Evolutionary conservation across 805 yeast genomes (phyloP).

Genomic region (Cyberlindnera euphorbiiphila): DNA sequence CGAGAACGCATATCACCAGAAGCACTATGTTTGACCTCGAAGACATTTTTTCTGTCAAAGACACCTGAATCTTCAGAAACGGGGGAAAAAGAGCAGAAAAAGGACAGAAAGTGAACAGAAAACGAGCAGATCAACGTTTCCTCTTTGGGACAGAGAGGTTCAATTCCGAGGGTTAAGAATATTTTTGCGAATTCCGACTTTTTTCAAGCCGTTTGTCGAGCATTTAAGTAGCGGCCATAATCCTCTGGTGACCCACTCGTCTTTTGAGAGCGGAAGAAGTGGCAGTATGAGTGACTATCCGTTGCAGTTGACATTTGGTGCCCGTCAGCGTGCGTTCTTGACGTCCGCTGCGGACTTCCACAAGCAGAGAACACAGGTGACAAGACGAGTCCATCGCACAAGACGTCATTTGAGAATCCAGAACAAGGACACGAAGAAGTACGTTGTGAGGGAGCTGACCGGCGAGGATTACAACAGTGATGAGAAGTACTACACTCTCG

Average conservation of each 20-base stretch:
- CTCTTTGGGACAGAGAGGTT: too few species aligned
- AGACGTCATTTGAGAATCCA: conserved; percentile 63
- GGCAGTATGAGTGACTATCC: conserved; percentile 18
- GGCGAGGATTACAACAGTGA: conserved; percentile 49
- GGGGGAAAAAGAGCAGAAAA: too few species aligned
- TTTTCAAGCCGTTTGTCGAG: too few species aligned
- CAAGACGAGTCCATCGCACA: conserved; percentile 55
- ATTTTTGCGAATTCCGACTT: neutral
- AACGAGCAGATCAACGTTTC: too few species aligned
- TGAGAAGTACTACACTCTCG: conserved; percentile 49
- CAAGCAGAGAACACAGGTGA: conserved; percentile 60
- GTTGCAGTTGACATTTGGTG: conserved; percentile 38
- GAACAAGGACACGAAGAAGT: conserved; percentile 64
- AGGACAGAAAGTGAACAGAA: too few species aligned
- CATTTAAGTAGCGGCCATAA: too few species aligned
- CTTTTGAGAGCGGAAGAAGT: neutral
- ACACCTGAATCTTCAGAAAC: too few species aligned
- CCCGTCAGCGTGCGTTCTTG: conserved; percentile 58
- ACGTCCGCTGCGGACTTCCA: conserved; percentile 66
- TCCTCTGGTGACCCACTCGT: too few species aligned
- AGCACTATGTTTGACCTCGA: conserved; percentile 7
- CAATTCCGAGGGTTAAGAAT: too few species aligned
- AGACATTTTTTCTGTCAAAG: conserved; percentile 2
- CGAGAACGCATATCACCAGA: conserved; percentile 37
- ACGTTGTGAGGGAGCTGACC: conserved; percentile 45